Percentiles rank a stretch among this genome's conserved stretches.
phyloP scores from a whole-genome alignment of 2,329 filamentous ascomycete genomes.

The Cladophialophora chaetospira region DNA sequence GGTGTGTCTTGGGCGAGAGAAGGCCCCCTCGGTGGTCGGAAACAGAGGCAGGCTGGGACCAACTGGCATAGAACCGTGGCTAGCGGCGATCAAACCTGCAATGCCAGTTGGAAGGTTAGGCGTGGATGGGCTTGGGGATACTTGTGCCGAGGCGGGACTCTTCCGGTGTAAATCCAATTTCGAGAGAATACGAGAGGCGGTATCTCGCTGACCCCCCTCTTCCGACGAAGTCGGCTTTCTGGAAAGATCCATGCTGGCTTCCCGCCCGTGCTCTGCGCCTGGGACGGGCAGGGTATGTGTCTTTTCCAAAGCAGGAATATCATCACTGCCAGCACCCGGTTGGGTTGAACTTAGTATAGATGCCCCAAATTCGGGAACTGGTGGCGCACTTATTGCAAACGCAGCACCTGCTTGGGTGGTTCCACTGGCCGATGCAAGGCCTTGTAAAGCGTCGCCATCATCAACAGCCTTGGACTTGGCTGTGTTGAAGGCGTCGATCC shows the following conservation, averaged over 20 bases:
- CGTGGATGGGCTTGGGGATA: conserved; percentile 45
- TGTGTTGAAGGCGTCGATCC: conserved; percentile 90
- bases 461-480: conserved; percentile 93
- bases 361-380: conserved; percentile 86
- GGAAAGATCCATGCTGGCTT: conserved; percentile 73
- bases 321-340: conserved; percentile 47
- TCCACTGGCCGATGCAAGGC: conserved; percentile 46
- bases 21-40: conserved; percentile 37
- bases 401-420: conserved; percentile 64
- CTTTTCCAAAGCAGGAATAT: conserved; percentile 59
- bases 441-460: conserved; percentile 59
- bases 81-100: conserved; percentile 81
- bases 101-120: conserved; percentile 61
- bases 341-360: conserved; percentile 70
- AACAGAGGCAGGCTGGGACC: conserved; percentile 50
- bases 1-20: conserved; percentile 38
- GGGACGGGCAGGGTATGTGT: conserved; percentile 67
- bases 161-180: conserved; percentile 89
- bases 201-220: conserved; percentile 74
- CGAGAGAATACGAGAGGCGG: conserved; percentile 85
- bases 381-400: conserved; percentile 87
- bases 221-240: conserved; percentile 60
- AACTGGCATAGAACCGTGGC: conserved; percentile 74
- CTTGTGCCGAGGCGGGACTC: conserved; percentile 57
- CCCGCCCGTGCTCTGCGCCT: conserved; percentile 60